phyloP scores from a whole-genome alignment of 202 grass and related monocot species.

The Saccharum hybrid region DNA sequence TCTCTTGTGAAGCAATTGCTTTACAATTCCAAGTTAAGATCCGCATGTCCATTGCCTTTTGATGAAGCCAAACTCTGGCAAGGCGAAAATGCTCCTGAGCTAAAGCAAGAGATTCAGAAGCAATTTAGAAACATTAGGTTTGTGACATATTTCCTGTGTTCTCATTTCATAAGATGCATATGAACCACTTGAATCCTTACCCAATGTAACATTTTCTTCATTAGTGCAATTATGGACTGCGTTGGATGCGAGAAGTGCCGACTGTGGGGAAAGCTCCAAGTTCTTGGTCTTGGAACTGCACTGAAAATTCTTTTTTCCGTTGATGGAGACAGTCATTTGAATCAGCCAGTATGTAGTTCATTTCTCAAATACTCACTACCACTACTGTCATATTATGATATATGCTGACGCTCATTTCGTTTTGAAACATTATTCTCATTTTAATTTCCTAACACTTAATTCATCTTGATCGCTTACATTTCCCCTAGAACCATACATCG shows the following conservation, averaged over 20 bases:
- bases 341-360: slow-evolving; percentile 64
- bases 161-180: slow-evolving; percentile 23
- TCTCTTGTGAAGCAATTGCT: slow-evolving; percentile 80
- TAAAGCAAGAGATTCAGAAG: slow-evolving; percentile 83
- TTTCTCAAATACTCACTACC: slow-evolving; percentile 22
- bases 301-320: slow-evolving; percentile 92
- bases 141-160: slow-evolving; percentile 28
- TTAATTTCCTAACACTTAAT: neutral
- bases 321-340: slow-evolving; percentile 52
- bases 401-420: neutral
- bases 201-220: neutral
- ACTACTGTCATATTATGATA: neutral
- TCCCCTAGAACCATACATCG: neutral
- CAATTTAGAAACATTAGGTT: slow-evolving; percentile 98
- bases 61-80: slow-evolving; percentile 97
- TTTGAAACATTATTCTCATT: neutral
- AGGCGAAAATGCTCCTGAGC: slow-evolving; percentile 85
- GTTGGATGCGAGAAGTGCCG: slow-evolving; percentile 98
- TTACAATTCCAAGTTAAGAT: slow-evolving; percentile 70
- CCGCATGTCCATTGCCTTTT: slow-evolving; percentile 88
- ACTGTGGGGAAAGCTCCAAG: slow-evolving; percentile 98
- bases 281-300: slow-evolving; percentile 93
- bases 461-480: neutral
- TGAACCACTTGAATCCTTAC: slow-evolving; percentile 10
- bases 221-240: slow-evolving; percentile 91